A percentile compares a stretch with the other conserved stretches of the same genome.
Conservation (phyloP, 139 green algal genomes). For the Chlorella sp. region DNA sequence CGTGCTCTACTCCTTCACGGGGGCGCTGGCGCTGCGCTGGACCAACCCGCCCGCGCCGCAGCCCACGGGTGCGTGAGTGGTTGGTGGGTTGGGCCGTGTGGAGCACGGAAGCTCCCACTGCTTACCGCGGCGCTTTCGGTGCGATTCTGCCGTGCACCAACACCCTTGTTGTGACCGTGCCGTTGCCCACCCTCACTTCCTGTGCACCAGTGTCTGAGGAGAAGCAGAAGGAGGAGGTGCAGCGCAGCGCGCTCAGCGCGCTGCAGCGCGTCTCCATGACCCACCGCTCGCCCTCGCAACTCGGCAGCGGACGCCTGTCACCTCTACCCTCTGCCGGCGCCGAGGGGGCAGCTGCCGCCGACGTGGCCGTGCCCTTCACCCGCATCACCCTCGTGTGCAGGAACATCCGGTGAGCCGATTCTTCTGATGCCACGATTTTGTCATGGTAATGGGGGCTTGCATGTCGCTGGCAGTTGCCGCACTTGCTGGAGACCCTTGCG, state of each 20-base stretch:
- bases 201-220: conserved; percentile 13
- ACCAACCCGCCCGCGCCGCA: conserved; percentile 40
- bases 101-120: no score
- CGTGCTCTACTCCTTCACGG: conserved; percentile 13
- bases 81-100: no score
- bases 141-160: no score
- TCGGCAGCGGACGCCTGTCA: background rate
- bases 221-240: conserved; percentile 27
- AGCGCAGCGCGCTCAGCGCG: background rate
- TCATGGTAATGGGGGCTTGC: background rate
- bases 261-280: background rate
- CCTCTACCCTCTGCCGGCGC: no score
- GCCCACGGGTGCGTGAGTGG: conserved; percentile 7
- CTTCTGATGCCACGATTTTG: no score
- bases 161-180: no score
- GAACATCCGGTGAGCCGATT: conserved; percentile 55
- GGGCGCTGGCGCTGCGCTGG: conserved; percentile 42
- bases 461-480: background rate
- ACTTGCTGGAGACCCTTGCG: background rate
- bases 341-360: background rate
- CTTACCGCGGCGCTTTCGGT: no score
- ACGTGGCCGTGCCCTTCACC: conserved; percentile 56
- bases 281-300: no score
- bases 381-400: conserved; percentile 74
- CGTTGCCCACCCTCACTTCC: background rate